Evolutionary conservation across 2,329 filamentous ascomycete genomes (phyloP), one percentile per base, ranked within the genome.

Genomic region (Sordariomycetes sp.): DNA sequence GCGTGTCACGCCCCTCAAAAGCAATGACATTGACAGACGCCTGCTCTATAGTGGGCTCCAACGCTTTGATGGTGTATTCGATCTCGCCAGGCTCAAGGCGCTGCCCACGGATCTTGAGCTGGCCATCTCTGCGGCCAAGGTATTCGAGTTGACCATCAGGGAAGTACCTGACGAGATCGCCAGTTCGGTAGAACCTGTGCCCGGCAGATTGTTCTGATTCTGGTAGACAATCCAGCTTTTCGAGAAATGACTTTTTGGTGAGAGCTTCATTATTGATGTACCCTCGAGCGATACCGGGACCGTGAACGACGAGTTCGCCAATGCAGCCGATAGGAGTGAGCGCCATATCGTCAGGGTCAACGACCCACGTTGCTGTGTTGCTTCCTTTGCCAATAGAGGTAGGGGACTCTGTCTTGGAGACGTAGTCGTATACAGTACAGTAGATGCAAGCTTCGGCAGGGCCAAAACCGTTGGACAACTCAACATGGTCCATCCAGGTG

Each of bases 271-370:
- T 64, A 37, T 68, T 65, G 24, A 74, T 51, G 38, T 77, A 77
- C 17, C 70, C 86, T 25, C 70, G 66, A 26, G 76, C 79, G 6
- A 94, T 75, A 56, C 94, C 86, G 32, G 84, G 75, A 8, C 87
- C 88, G 11, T 86, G 86, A 52, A 94, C 92, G 48, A 83, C 92
- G 6, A 94, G 66, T 53, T 94, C 87, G 9, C 88, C 88, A n/a
- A 86, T 63, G 40, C 75, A 81, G 3, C 86, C 86, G 8, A 51
- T 32, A 0, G 53, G 48, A 3, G 44, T 27, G 6, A 55, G 43
- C 4, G 21, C 23, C 11, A 42, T 34, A 21, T 53, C 39, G 3
- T 38, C 33, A 3, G 58, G 48, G 19, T 66, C 55, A 6, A 63
- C 59, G 24, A 67, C 46, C 63, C 62, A 66, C 1, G 32, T 39